Base-by-base conservation (phyloP, 805 yeast species). In the Zygotorulaspora chibaensis region DNA sequence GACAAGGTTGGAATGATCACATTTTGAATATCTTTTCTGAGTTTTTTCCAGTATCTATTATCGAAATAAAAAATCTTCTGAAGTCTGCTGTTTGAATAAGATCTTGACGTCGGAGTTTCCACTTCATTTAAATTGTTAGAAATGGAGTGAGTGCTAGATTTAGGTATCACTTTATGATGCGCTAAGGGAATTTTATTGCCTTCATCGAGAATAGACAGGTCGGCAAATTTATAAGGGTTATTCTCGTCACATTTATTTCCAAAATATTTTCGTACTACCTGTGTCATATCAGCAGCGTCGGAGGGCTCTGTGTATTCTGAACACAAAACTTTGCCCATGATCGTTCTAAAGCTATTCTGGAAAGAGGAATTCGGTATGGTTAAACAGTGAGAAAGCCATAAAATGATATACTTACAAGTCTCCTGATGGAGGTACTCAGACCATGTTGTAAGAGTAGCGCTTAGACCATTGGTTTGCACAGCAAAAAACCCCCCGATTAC, bases 41-140 rank as follows among this genome's bases (percentile, higher is more conserved):
- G 55, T 3, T 55, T 52, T 46, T 81, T 80, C 66, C 80, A 71
- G 28, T 75, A 74, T 52, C 93, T 70, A 31, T 77, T 70, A 49
- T 84, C 86, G 47, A 83, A 76, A 47, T 71, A 73, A 30, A 83
- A 63, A 17, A 85, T 55, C 53, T 69, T 72, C 58, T 84, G 89
- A 10, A 84, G 57, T 54, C 87, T 71, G 12, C 86, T 72, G 7
- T 65, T 63, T 12, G 52, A 41, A 26, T 62, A 57, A 28, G 52
- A 51, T 25, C 44, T 54, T 8, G 40, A 43, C 2, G 43, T 48
- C 3, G 49, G 44, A 6, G 42, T 46, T 17, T 41, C 50, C 2
- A 53, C 43, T 10, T 50, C 46, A 33, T 59, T 60, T 39, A 58
- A 43, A 0, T 51, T 41, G 17, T 51, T 51, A 3, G 75, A 72